phyloP scores from a whole-genome alignment of 192 early-diverging fungal genomes.

The Backusella sp. region DNA sequence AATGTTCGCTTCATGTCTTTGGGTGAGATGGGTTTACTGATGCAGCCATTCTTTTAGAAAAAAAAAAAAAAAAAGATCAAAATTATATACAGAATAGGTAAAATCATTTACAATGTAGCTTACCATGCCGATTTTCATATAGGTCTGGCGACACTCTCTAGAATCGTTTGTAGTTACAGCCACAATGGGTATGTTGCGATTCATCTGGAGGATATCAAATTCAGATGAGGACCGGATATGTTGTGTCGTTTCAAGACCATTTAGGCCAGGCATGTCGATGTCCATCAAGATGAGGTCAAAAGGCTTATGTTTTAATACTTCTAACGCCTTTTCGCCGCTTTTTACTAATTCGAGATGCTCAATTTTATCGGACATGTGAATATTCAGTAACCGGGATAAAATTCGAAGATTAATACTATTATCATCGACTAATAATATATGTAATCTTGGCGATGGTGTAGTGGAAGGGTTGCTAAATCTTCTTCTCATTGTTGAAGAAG shows the following conservation, averaged over 20 bases:
- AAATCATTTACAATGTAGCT: not conserved
- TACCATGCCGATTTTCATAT: conserved; percentile 57
- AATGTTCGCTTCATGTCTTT: conserved; percentile 19
- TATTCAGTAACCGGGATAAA: conserved; percentile 54
- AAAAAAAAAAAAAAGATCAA: not conserved
- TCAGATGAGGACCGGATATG: conserved; percentile 45
- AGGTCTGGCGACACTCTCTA: conserved; percentile 45
- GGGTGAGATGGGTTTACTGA: conserved; percentile 48
- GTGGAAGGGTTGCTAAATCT: not conserved
- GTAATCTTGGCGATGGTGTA: not conserved
- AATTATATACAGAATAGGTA: not conserved
- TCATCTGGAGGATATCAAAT: conserved; percentile 44
- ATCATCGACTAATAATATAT: conserved; percentile 62
- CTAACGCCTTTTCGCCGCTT: conserved; percentile 51
- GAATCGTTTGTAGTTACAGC: conserved; percentile 66
- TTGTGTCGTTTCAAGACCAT: conserved; percentile 60
- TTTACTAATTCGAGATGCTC: conserved; percentile 42
- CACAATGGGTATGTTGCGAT: conserved; percentile 59
- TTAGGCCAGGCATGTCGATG: conserved; percentile 65
- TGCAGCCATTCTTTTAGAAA: conserved; percentile 40
- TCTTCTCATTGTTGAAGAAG: not conserved
- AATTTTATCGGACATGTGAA: conserved; percentile 47
- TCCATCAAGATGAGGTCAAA: conserved; percentile 67
- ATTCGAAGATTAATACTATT: conserved; percentile 67
- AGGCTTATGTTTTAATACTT: conserved; percentile 39